Evolutionary conservation across 495 filamentous ascomycete species (phyloP).

Genomic region (Podospora conica): DNA sequence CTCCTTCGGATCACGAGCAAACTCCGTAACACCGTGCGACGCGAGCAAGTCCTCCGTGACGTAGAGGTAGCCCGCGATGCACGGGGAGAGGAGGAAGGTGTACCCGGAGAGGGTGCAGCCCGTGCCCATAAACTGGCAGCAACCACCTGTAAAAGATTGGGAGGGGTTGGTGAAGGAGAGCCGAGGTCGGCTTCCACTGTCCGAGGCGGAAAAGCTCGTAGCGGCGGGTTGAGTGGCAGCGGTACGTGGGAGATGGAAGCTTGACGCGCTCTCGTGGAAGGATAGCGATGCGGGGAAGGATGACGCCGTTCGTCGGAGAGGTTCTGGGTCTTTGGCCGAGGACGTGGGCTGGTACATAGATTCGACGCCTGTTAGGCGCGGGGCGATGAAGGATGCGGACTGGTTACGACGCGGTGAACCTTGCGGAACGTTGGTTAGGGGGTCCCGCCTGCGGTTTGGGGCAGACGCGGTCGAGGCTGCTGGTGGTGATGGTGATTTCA

Average conservation of each 20-base stretch:
- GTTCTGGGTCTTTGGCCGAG: not conserved
- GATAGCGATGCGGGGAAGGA: conserved; percentile 15
- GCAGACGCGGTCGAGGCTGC: not conserved
- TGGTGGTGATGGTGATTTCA: not conserved
- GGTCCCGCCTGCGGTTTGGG: conserved; percentile 1
- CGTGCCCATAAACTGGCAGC: conserved; percentile 15
- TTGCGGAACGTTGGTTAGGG: not conserved
- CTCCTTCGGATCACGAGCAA: conserved; percentile 26
- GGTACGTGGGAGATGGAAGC: not conserved
- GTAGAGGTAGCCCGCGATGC: conserved; percentile 35
- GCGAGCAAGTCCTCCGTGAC: conserved; percentile 40
- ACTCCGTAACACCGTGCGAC: conserved; percentile 32
- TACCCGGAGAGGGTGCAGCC: conserved; percentile 30
- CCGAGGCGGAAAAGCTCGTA: not conserved
- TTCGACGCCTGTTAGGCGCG: not conserved
- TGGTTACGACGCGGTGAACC: conserved; percentile 13
- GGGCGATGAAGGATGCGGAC: not conserved
- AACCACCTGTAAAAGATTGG: not conserved
- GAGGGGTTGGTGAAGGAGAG: not conserved
- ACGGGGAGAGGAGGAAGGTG: conserved; percentile 42
- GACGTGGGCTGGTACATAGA: conserved; percentile 16
- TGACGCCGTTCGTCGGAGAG: not conserved
- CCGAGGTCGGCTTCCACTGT: not conserved
- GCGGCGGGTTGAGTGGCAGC: not conserved
- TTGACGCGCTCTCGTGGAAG: conserved; percentile 7